Evolutionary conservation across 805 yeast species (phyloP), one percentile per base, ranked within the genome.

Genomic region (Candida odintsovae): DNA sequence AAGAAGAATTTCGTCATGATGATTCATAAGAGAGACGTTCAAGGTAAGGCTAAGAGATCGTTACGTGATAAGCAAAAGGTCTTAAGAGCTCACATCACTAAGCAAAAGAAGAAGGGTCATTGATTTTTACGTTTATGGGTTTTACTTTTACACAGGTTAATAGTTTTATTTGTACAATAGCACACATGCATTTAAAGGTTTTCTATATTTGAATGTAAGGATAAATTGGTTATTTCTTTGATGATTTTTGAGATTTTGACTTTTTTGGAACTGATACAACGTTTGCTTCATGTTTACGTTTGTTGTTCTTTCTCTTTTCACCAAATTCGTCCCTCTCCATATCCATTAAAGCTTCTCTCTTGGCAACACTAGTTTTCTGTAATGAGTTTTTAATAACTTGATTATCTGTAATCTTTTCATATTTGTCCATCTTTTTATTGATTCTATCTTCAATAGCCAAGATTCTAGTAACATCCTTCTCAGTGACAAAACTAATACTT

Each of bases 1-100:
- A 89, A 89, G 89, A 94, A 94, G 96, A 94, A 94, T 70, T 94
- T 90, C 63, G 92, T 94, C 64, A 94, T 94, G 99, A 87, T 87
- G 92, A 87, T 94, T 57, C 99, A 94, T 69, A 94, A 92, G 72
- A 81, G 81, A 59, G 82, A 87, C 43, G 98, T 94, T 36, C 95
- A 87, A 67, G 98, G 98, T 52, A 94, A 94, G 68, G 90, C 85
- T 53, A 86, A 83, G 70, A 74, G 85, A 76, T 87, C 97, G 47
- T 73, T 94, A 58, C 77, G 96, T 58, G 98, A 94, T 65, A 83
- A 89, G 66, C 97, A 90, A 66, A 86, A 82, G 65, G 81, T 86
- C 18, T 69, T 94, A 58, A 74, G 83, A 52, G 96, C 96, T 2
- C 98, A 92, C 61, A 79, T 90, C 50, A 80, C 78, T 38, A 88